phyloP scores from a whole-genome alignment of 1,284 basidiomycete species.

The Phlebopus sp. region DNA sequence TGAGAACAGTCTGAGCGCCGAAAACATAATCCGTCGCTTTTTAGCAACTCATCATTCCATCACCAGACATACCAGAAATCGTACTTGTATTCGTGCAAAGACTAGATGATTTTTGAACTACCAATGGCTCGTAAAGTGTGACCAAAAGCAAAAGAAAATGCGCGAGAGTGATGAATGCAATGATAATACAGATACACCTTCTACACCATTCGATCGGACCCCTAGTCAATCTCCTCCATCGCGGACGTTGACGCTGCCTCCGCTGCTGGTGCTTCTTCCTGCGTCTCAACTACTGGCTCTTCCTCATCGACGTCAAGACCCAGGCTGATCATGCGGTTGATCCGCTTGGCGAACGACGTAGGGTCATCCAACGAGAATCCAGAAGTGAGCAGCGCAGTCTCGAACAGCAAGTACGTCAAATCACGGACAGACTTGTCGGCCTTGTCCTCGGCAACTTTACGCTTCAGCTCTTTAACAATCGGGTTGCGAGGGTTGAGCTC shows the following conservation, averaged over 20 bases:
- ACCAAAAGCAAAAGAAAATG: slow-evolving; percentile 8
- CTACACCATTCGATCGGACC: slow-evolving; percentile 9
- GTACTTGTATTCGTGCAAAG: slow-evolving; percentile 6
- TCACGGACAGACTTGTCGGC: slow-evolving; percentile 98
- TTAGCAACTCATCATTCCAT: no score
- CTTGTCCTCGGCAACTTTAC: slow-evolving; percentile 95
- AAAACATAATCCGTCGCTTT: background rate
- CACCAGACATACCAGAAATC: no score
- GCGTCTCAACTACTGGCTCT: slow-evolving; percentile 35
- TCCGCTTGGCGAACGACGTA: slow-evolving; percentile 91
- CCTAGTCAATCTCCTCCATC: slow-evolving; percentile 85
- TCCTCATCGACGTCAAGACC: slow-evolving; percentile 84
- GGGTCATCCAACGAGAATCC: slow-evolving; percentile 97
- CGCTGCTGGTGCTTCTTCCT: slow-evolving; percentile 39
- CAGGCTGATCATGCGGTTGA: slow-evolving; percentile 93
- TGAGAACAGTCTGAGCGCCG: background rate
- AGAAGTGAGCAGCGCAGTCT: slow-evolving; percentile 93
- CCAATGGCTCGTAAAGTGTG: slow-evolving; percentile 6
- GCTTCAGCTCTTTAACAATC: slow-evolving; percentile 95
- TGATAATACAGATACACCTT: slow-evolving; percentile 27
- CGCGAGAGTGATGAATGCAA: slow-evolving; percentile 24
- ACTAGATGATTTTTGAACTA: slow-evolving; percentile 7
- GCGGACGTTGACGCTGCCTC: slow-evolving; percentile 67
- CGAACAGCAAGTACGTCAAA: slow-evolving; percentile 93
- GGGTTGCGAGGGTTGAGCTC: slow-evolving; percentile 95